Evolutionary conservation across 2,329 filamentous ascomycete genomes (phyloP).

Genomic region (Fusarium falciforme): DNA sequence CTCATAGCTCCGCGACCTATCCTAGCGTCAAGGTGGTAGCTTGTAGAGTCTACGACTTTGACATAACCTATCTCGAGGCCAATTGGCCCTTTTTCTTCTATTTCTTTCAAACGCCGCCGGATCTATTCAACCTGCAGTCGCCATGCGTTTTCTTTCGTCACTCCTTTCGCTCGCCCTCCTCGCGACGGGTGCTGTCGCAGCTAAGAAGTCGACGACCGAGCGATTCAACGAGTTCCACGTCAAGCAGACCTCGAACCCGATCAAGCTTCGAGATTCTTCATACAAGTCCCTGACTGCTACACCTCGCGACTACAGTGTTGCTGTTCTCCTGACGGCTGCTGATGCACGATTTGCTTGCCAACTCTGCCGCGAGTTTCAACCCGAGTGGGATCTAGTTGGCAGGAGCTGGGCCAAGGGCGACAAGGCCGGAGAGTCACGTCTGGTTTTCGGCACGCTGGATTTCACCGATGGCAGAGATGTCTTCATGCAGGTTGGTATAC

Average conservation of each 20-base stretch:
- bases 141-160: conserved; percentile 76
- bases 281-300: conserved; percentile 81
- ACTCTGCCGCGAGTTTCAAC: conserved; percentile 90
- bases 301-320: conserved; percentile 86
- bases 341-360: conserved; percentile 86
- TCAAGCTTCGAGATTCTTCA: conserved; percentile 81
- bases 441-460: conserved; percentile 88
- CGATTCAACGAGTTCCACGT: conserved; percentile 78
- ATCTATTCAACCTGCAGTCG: conserved; percentile 45
- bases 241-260: conserved; percentile 72
- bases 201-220: conserved; percentile 72
- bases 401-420: conserved; percentile 91
- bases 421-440: conserved; percentile 75
- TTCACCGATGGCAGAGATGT: conserved; percentile 85
- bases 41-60: conserved; percentile 19
- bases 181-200: conserved; percentile 68
- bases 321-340: conserved; percentile 87
- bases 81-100: conserved; percentile 35
- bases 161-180: conserved; percentile 74
- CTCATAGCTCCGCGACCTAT: conserved; percentile 32
- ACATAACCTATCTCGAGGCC: conserved; percentile 29
- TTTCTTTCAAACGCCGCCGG: neutral
- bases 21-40: conserved; percentile 22
- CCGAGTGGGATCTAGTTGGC: conserved; percentile 89
- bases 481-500: conserved; percentile 79